Evolutionary conservation across 495 filamentous ascomycete genomes (phyloP).

Genomic region (Umbilicaria muhlenbergii): DNA sequence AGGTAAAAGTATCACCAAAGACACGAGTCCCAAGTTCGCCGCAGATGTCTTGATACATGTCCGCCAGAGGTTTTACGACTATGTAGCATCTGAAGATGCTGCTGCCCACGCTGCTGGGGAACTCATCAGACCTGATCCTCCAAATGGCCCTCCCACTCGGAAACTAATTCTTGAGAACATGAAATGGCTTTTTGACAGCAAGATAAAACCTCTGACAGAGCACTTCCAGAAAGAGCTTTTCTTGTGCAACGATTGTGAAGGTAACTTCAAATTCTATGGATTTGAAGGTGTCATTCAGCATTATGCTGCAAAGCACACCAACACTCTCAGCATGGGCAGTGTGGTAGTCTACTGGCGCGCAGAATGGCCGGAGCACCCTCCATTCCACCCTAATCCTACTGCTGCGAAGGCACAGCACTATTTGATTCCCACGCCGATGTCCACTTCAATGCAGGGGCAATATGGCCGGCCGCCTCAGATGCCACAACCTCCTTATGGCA

Average conservation of each 20-base stretch:
- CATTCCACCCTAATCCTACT: conserved; percentile 44
- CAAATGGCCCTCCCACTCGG: conserved; percentile 35
- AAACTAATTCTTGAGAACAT: conserved; percentile 65
- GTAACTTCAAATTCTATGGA: conserved; percentile 44
- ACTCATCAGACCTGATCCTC: conserved; percentile 25
- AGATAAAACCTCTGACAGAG: conserved; percentile 52
- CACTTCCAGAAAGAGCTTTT: conserved; percentile 50
- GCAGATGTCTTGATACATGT: conserved; percentile 48
- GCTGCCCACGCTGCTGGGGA: conserved; percentile 27
- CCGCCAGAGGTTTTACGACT: conserved; percentile 43
- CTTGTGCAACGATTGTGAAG: conserved; percentile 53
- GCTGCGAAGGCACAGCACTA: conserved; percentile 20
- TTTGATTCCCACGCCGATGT: conserved; percentile 11
- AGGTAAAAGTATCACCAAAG: conserved; percentile 37
- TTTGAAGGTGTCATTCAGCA: conserved; percentile 70
- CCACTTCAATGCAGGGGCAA: not conserved
- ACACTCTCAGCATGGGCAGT: conserved; percentile 45
- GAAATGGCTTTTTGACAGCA: conserved; percentile 69
- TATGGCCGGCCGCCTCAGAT: not conserved
- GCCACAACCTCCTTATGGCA: not conserved
- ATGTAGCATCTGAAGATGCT: conserved; percentile 33
- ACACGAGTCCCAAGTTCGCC: conserved; percentile 47
- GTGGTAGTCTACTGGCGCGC: conserved; percentile 60
- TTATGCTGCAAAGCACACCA: conserved; percentile 67
- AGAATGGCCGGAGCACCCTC: conserved; percentile 61